These are phyloP conservation scores for Hypoxylon sp. DNA, from an alignment of 2,329 filamentous ascomycete genomes.

Conservation along the genomic window DNA sequence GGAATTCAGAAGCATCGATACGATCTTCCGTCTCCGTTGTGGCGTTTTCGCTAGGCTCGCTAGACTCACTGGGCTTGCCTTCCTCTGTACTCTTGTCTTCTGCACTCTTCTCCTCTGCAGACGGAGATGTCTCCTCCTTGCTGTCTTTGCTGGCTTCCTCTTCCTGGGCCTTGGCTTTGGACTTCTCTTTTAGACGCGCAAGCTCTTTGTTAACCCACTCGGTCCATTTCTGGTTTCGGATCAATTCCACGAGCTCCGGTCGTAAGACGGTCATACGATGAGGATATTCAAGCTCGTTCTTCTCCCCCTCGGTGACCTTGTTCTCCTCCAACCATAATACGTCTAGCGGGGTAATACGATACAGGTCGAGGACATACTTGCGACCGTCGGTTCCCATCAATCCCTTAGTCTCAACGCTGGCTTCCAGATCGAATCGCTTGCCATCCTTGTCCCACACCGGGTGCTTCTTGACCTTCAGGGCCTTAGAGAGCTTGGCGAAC, in stretches of 20 bases:
- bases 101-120: constrained; percentile 45
- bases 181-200: constrained; percentile 62
- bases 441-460: constrained; percentile 98
- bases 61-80: constrained; percentile 39
- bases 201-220: constrained; percentile 88
- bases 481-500: constrained; percentile 91
- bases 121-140: constrained; percentile 16
- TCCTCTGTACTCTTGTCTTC: constrained; percentile 49
- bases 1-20: constrained; percentile 88
- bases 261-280: constrained; percentile 96
- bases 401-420: constrained; percentile 97
- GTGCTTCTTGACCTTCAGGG: constrained; percentile 92
- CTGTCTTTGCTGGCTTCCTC: constrained; percentile 45
- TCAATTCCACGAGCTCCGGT: constrained; percentile 88
- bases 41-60: constrained; percentile 52
- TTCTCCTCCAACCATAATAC: constrained; percentile 89
- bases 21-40: constrained; percentile 68
- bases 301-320: constrained; percentile 60
- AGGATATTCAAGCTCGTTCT: constrained; percentile 74
- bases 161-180: constrained; percentile 53
- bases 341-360: constrained; percentile 93
- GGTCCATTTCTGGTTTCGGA: constrained; percentile 86
- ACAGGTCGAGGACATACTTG: constrained; percentile 97
- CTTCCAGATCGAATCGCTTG: constrained; percentile 90
- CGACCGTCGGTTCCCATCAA: constrained; percentile 95